Conservation (phyloP, 2,329 filamentous ascomycete species). For the Aspergillus terreus region DNA sequence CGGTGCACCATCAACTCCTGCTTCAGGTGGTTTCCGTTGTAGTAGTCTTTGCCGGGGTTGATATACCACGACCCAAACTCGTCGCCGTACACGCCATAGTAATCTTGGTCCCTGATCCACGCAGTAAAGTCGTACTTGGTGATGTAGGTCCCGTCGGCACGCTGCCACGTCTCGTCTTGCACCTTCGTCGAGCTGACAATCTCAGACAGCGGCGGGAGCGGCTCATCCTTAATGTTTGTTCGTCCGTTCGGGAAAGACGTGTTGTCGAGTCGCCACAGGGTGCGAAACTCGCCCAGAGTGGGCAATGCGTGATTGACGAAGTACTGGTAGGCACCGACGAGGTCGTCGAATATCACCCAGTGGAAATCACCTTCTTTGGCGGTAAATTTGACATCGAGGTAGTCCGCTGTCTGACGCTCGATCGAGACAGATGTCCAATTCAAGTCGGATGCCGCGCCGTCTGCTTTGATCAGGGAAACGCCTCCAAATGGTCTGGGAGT, state of each 20-base stretch:
- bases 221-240: conserved; percentile 45
- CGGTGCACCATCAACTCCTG: conserved; percentile 53
- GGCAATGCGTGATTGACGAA: conserved; percentile 51
- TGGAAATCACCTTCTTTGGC: conserved; percentile 49
- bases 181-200: conserved; percentile 47
- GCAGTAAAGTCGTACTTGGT: conserved; percentile 51
- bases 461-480: conserved; percentile 20
- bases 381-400: conserved; percentile 48
- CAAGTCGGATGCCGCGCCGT: conserved; percentile 46
- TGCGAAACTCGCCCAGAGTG: conserved; percentile 49
- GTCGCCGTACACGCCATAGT: conserved; percentile 50
- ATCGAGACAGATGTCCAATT: conserved; percentile 48
- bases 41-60: conserved; percentile 50
- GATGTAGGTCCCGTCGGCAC: conserved; percentile 46
- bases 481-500: too few species aligned
- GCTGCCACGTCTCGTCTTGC: conserved; percentile 54
- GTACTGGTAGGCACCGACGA: conserved; percentile 55
- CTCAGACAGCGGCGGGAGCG: conserved; percentile 42
- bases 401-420: conserved; percentile 38
- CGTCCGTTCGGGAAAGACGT: conserved; percentile 46
- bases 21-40: conserved; percentile 52
- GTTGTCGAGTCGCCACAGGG: conserved; percentile 50
- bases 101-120: conserved; percentile 40
- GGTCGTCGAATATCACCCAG: conserved; percentile 49
- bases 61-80: conserved; percentile 52